These are phyloP conservation scores for Talaromyces sp. DNA, from an alignment of 2,329 filamentous ascomycete genomes.

Conservation along the genomic window DNA sequence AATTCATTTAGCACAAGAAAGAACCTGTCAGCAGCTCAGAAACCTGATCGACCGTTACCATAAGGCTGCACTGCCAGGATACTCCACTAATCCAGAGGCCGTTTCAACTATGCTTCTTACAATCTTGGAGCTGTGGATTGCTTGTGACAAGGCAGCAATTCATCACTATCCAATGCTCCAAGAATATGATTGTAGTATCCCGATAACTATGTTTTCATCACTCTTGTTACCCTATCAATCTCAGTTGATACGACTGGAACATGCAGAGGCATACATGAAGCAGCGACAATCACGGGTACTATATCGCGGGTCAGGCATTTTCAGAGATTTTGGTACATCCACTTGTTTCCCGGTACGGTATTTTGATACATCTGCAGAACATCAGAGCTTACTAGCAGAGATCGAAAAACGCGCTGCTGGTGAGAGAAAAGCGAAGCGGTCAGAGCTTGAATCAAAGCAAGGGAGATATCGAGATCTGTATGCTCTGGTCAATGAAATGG, in stretches of 20 bases:
- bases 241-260: slow-evolving; percentile 24
- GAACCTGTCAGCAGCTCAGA: not conserved
- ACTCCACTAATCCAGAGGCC: slow-evolving; percentile 44
- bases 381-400: slow-evolving; percentile 33
- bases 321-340: slow-evolving; percentile 33
- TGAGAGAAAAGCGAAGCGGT: slow-evolving; percentile 29
- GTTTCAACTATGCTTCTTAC: slow-evolving; percentile 57
- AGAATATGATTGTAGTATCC: slow-evolving; percentile 50
- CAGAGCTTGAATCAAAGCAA: slow-evolving; percentile 33
- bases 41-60: not conserved
- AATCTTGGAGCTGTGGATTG: slow-evolving; percentile 57
- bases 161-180: slow-evolving; percentile 38
- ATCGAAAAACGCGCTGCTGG: slow-evolving; percentile 43
- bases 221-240: slow-evolving; percentile 24
- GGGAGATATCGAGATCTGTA: slow-evolving; percentile 30
- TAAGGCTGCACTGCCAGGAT: slow-evolving; percentile 23
- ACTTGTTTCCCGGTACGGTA: slow-evolving; percentile 49
- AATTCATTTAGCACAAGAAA: not conserved
- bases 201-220: slow-evolving; percentile 22
- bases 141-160: slow-evolving; percentile 50
- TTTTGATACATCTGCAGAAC: slow-evolving; percentile 42
- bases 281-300: slow-evolving; percentile 27
- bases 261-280: slow-evolving; percentile 50
- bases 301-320: slow-evolving; percentile 32
- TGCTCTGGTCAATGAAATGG: slow-evolving; percentile 7